Evolutionary conservation across 2,329 filamentous ascomycete genomes (phyloP), one percentile per base, ranked within the genome.

Genomic region (Aspergillus fumigatus): DNA sequence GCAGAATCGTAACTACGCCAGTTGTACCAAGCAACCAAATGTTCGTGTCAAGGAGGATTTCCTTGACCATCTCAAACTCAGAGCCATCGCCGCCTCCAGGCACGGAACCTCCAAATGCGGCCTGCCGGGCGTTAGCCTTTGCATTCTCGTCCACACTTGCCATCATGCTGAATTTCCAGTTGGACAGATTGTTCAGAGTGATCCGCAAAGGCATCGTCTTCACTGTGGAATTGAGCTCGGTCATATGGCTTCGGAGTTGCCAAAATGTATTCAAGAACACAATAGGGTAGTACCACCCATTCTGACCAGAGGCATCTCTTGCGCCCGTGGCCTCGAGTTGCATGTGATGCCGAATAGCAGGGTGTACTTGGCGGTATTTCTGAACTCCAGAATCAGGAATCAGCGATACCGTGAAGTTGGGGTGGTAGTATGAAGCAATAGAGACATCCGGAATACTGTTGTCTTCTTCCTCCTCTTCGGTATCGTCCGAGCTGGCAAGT

Each of bases 11-110:
- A 65, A 96, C 94, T 8, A 95, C 74, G 26, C 86, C 86, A 0
- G 94, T 99, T 32, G 95, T 87, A 26, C 83, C 87, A 41, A 99
- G 85, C 29, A 99, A 85, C 71, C 92, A 96, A 38, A 90, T 88
- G 75, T 97, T 97, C 27, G 92, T 96, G 77, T 97, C 91, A 40
- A 97, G 82, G 41, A 99, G 82, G 50, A 97, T 89, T 69, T 95
- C 89, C 80, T 99, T 99, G 79, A 99, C 87, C 84, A 97, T 91
- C 73, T 99, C 94, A 67, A 97, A 90, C 75, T 99, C 94, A 56
- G 84, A 90, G 45, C 94, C 94, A 70, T 97, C 94, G 56, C 92
- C 89, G 54, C 88, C 89, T 38, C 88, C 88, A 0, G 90, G 85
- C 5, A 88, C 80, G 2, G 86, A 79, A 38, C 85, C 81, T 48